Evolutionary conservation across 352 stramenopile species (phyloP).

Genomic region (Phytophthora colocasiae): DNA sequence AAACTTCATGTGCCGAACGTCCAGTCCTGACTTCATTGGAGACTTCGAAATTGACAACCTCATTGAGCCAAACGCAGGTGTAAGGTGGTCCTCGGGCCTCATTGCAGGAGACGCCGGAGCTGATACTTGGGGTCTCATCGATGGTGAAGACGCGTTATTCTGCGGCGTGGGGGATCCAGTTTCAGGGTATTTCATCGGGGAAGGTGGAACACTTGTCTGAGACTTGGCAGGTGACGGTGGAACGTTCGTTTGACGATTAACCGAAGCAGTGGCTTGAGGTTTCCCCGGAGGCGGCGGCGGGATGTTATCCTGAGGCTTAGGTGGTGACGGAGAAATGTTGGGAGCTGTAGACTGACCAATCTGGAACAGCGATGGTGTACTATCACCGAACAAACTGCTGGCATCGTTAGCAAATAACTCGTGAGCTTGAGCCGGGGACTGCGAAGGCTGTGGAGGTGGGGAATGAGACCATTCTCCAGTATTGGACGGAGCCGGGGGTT

Average conservation of each 20-base stretch:
- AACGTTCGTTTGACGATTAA: conserved; percentile 7
- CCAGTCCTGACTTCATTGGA: conserved; percentile 27
- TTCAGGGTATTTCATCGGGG: conserved; percentile 18
- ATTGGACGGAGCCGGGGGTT: conserved; percentile 5
- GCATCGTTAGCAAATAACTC: conserved; percentile 45
- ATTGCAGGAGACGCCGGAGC: conserved; percentile 26
- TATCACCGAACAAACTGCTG: conserved; percentile 47
- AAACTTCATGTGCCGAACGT: conserved; percentile 37
- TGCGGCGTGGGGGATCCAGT: not conserved
- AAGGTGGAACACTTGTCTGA: conserved; percentile 1
- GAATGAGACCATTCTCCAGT: not conserved
- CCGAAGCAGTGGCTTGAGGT: not conserved
- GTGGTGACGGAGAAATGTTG: conserved; percentile 4
- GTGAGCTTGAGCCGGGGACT: conserved; percentile 27
- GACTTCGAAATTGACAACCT: conserved; percentile 32
- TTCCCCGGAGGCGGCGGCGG: conserved; percentile 15
- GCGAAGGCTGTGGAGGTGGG: conserved; percentile 8
- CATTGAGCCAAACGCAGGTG: conserved; percentile 25
- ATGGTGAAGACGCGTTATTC: conserved; percentile 17
- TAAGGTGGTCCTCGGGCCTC: conserved; percentile 27
- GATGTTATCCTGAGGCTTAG: conserved; percentile 8
- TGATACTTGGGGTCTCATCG: conserved; percentile 19
- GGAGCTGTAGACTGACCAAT: not conserved
- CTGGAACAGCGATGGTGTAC: conserved; percentile 16
- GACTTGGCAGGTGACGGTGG: conserved; percentile 14